Percentiles rank a stretch among this genome's conserved stretches.
These are phyloP conservation scores for Rhodotorula sp. DNA, from an alignment of 1,284 basidiomycete genomes.

Conservation along the genomic window DNA sequence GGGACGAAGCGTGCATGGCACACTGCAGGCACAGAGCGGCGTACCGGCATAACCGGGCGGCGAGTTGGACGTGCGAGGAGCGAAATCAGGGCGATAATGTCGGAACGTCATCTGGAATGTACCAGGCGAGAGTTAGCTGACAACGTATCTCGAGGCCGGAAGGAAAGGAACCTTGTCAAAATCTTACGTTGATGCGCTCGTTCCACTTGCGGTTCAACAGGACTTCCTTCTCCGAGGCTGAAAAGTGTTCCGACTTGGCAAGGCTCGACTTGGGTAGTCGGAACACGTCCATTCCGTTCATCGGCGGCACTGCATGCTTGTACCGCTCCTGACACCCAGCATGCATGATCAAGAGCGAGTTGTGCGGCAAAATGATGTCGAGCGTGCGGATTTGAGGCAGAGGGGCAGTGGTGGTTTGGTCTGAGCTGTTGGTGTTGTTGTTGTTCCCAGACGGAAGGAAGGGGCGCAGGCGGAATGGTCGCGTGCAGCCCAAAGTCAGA, in stretches of 20 bases:
- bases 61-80: slow-evolving; percentile 52
- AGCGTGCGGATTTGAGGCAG: slow-evolving; percentile 57
- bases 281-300: slow-evolving; percentile 40
- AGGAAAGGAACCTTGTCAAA: no score
- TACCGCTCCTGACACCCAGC: slow-evolving; percentile 83
- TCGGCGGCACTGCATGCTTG: slow-evolving; percentile 56
- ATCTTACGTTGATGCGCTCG: slow-evolving; percentile 44
- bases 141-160: no score
- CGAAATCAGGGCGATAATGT: slow-evolving; percentile 82
- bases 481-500: slow-evolving; percentile 70
- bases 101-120: slow-evolving; percentile 42
- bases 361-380: slow-evolving; percentile 77
- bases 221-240: neutral
- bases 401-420: slow-evolving; percentile 45
- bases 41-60: slow-evolving; percentile 46
- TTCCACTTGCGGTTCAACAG: slow-evolving; percentile 5
- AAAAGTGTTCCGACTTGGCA: neutral
- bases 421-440: slow-evolving; percentile 44
- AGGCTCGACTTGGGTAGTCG: slow-evolving; percentile 21
- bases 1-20: slow-evolving; percentile 71
- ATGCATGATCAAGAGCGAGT: slow-evolving; percentile 90
- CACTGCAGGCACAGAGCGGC: slow-evolving; percentile 68
- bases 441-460: slow-evolving; percentile 23
- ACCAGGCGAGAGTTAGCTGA: neutral
- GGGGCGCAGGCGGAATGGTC: slow-evolving; percentile 38